These are phyloP conservation scores for Magnusiomyces paraingens DNA, from an alignment of 1,139 yeast species.

Conservation along the genomic window DNA sequence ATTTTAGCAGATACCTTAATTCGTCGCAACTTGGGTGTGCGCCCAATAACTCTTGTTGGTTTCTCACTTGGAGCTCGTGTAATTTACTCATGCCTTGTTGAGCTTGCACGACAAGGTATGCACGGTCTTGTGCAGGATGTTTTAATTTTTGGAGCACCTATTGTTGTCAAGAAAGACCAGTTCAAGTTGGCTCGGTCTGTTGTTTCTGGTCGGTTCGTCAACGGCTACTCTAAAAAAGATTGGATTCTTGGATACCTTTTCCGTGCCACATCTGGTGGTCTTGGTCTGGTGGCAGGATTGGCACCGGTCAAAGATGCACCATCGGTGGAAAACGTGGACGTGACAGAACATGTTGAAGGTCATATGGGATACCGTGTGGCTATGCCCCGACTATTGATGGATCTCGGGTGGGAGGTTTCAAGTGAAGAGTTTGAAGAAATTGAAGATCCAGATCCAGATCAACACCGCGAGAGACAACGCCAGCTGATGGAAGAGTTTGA, in stretches of 20 bases:
- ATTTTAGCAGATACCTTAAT: slow-evolving; percentile 87
- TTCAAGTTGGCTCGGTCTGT: slow-evolving; percentile 74
- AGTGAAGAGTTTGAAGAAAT: slow-evolving; percentile 92
- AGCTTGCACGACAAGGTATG: slow-evolving; percentile 79
- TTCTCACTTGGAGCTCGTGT: slow-evolving; percentile 92
- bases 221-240: slow-evolving; percentile 87
- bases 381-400: slow-evolving; percentile 70
- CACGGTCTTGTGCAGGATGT: slow-evolving; percentile 88
- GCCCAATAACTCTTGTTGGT: slow-evolving; percentile 91
- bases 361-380: slow-evolving; percentile 96
- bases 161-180: slow-evolving; percentile 73
- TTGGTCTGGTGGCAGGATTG: slow-evolving; percentile 83
- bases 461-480: slow-evolving; percentile 68
- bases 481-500: slow-evolving; percentile 78
- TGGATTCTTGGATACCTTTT: slow-evolving; percentile 96
- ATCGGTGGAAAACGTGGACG: slow-evolving; percentile 77
- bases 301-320: slow-evolving; percentile 55
- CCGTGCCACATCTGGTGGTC: slow-evolving; percentile 93
- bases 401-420: slow-evolving; percentile 71
- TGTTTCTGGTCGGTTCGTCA: slow-evolving; percentile 84
- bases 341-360: slow-evolving; percentile 82
- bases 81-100: slow-evolving; percentile 82
- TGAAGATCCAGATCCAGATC: slow-evolving; percentile 92
- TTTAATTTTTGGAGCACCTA: slow-evolving; percentile 80
- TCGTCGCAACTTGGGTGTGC: slow-evolving; percentile 79